Conservation (phyloP, 2,329 filamentous ascomycete genomes). For the Neonectria faginata region DNA sequence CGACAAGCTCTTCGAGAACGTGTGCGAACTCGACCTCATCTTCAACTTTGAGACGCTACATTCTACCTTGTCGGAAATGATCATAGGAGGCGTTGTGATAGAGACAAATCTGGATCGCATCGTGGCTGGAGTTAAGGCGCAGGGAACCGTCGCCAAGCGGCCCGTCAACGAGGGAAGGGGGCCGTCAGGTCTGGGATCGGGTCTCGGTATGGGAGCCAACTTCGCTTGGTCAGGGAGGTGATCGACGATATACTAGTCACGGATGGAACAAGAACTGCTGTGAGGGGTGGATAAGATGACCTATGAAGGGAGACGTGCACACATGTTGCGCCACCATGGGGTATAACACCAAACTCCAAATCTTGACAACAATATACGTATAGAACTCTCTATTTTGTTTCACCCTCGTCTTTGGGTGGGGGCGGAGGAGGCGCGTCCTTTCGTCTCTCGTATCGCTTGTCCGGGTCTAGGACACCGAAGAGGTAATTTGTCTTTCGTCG, state of each 20-base stretch:
- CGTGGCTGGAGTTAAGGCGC: constrained; percentile 82
- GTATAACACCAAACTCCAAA: constrained; percentile 48
- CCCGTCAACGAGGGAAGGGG: constrained; percentile 77
- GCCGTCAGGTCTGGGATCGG: constrained; percentile 58
- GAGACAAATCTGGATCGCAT: constrained; percentile 92
- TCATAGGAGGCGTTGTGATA: constrained; percentile 93
- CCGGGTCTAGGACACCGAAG: constrained; percentile 56
- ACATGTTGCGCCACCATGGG: constrained; percentile 38
- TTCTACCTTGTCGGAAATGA: constrained; percentile 91
- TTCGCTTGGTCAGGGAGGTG: constrained; percentile 65
- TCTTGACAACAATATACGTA: constrained; percentile 43
- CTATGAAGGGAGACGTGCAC: constrained; percentile 40
- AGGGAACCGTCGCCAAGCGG: constrained; percentile 82
- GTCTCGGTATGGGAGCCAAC: constrained; percentile 67
- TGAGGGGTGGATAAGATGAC: constrained; percentile 37
- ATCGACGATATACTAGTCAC: constrained; percentile 29
- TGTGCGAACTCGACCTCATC: constrained; percentile 97
- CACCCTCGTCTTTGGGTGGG: constrained; percentile 40
- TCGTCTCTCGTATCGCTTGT: constrained; percentile 57
- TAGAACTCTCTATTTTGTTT: constrained; percentile 45
- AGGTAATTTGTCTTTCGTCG: constrained; percentile 52
- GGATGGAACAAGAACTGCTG: constrained; percentile 16
- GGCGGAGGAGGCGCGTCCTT: constrained; percentile 52
- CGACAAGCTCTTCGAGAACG: constrained; percentile 96
- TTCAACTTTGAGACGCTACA: constrained; percentile 99